These are phyloP conservation scores for Sarocladium brachiariae DNA, from an alignment of 2,329 filamentous ascomycete species.

Conservation along the genomic window DNA sequence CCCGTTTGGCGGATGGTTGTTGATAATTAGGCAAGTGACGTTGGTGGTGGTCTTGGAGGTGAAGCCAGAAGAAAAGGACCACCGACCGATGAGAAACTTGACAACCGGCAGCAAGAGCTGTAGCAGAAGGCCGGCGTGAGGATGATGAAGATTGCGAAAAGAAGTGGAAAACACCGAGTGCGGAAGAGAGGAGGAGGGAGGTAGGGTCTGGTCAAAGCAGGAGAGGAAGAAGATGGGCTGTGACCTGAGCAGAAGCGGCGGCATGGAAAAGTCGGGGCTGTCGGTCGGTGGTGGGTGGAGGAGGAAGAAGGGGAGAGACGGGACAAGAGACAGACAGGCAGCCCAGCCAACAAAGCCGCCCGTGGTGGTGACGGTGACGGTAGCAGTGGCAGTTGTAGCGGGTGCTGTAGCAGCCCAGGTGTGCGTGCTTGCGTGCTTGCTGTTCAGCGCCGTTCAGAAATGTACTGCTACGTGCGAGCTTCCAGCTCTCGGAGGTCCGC, in stretches of 20 bases:
- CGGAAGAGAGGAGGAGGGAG: conserved; percentile 4
- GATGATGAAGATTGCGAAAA: neutral
- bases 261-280: conserved; percentile 5
- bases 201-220: neutral
- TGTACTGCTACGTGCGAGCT: no score
- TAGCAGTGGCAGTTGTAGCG: neutral
- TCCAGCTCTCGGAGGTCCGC: conserved; percentile 4
- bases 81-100: no score
- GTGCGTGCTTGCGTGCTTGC: no score
- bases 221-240: neutral
- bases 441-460: no score
- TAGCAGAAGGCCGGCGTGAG: neutral
- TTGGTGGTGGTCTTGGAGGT: neutral
- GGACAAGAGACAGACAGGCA: neutral
- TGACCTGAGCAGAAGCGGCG: neutral
- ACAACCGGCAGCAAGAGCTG: neutral
- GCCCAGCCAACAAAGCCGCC: no score
- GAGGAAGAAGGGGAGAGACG: neutral
- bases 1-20: neutral
- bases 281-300: neutral
- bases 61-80: no score
- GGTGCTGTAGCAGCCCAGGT: no score
- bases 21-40: no score
- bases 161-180: neutral
- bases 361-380: neutral